Percentiles rank a stretch among this genome's conserved stretches.
These are phyloP conservation scores for Boletus sp. DNA, from an alignment of 768 basidiomycete species.

Conservation along the genomic window DNA sequence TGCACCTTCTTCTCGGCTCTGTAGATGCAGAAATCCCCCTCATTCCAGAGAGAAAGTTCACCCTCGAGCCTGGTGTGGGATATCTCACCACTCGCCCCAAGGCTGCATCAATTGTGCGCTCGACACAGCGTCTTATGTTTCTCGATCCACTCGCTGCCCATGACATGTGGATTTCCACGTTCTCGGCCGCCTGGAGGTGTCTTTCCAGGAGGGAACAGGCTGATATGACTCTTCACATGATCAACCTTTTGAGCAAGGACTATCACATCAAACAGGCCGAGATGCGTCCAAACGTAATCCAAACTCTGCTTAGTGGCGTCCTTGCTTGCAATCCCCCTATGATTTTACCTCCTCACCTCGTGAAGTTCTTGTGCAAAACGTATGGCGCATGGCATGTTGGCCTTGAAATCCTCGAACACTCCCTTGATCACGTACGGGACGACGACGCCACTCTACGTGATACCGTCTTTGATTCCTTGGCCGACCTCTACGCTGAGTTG, in stretches of 20 bases:
- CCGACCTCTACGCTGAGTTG: constrained; percentile 93
- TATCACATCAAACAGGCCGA: constrained; percentile 89
- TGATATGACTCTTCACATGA: constrained; percentile 86
- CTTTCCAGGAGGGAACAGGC: constrained; percentile 84
- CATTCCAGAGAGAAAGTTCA: constrained; percentile 41
- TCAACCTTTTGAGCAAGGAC: constrained; percentile 87
- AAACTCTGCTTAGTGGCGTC: constrained; percentile 82
- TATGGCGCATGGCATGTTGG: constrained; percentile 95
- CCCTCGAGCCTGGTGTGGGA: constrained; percentile 30
- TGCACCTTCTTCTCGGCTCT: constrained; percentile 86
- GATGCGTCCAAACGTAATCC: constrained; percentile 86
- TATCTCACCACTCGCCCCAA: constrained; percentile 45
- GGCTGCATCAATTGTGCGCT: constrained; percentile 56
- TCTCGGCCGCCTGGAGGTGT: constrained; percentile 82
- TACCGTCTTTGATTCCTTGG: constrained; percentile 82
- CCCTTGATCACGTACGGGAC: constrained; percentile 76
- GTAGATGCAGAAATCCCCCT: constrained; percentile 43
- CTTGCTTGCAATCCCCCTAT: constrained; percentile 85
- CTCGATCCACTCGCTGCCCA: constrained; percentile 76
- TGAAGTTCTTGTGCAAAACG: constrained; percentile 95
- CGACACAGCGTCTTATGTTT: constrained; percentile 80
- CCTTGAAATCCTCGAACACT: constrained; percentile 77
- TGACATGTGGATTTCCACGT: constrained; percentile 82
- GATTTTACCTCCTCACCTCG: constrained; percentile 87
- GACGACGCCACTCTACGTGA: constrained; percentile 80